Evolutionary conservation across 73 alveolate species (phyloP).

Genomic region (Stentor coeruleus): DNA sequence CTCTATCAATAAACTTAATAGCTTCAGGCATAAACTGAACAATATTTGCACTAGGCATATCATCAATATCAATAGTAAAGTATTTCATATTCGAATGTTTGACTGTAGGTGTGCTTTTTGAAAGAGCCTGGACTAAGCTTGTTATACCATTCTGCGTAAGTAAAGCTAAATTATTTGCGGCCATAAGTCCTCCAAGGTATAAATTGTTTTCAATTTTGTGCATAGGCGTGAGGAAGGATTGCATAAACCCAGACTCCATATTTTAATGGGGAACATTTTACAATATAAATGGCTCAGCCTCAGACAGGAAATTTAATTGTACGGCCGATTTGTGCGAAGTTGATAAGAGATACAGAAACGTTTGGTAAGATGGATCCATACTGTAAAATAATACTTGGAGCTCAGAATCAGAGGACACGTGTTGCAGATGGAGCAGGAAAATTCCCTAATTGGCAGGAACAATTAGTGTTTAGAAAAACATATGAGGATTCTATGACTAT

Average conservation of each 20-base stretch:
- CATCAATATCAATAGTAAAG: background rate
- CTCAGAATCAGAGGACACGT: conserved; percentile 26
- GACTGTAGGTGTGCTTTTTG: background rate
- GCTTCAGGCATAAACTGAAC: background rate
- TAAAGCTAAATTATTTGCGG: too few species aligned
- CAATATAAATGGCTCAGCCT: too few species aligned
- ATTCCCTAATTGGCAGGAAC: conserved; percentile 36
- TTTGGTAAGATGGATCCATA: conserved; percentile 43
- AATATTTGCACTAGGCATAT: background rate
- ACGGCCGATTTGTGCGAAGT: conserved; percentile 17
- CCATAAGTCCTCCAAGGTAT: background rate
- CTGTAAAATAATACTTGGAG: conserved; percentile 1
- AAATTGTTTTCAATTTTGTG: background rate
- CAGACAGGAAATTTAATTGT: conserved; percentile 3
- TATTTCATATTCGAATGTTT: background rate
- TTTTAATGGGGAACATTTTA: too few species aligned
- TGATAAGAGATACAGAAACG: conserved; percentile 35
- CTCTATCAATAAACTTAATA: background rate
- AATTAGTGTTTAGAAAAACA: conserved; percentile 4
- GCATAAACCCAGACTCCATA: background rate
- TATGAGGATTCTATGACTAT: background rate
- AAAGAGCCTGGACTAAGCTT: background rate
- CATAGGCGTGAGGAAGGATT: background rate
- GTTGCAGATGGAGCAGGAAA: conserved; percentile 30
- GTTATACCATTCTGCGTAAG: background rate